Percentiles rank a stretch among this genome's conserved stretches.
These are phyloP conservation scores for Paramecium bursaria DNA, from an alignment of 73 alveolate species.

Conservation along the genomic window DNA sequence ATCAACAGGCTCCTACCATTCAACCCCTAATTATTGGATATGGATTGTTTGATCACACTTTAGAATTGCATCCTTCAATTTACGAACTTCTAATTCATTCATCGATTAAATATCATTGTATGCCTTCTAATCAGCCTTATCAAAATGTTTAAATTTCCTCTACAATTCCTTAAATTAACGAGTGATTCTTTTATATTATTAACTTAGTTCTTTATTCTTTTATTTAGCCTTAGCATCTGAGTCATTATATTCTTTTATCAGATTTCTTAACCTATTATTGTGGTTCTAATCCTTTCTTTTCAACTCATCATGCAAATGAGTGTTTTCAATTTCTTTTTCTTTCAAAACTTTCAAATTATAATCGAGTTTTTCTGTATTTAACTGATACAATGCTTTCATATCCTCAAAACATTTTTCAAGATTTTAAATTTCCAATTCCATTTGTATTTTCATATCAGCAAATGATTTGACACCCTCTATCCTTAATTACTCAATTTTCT, in stretches of 20 bases:
- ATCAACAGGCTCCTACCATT: constrained; percentile 75
- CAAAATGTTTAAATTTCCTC: constrained; percentile 78
- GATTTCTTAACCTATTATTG: constrained; percentile 76
- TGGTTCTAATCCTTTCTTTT: constrained; percentile 75
- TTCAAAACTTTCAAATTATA: constrained; percentile 80
- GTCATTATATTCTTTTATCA: constrained; percentile 74
- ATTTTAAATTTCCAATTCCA: constrained; percentile 83
- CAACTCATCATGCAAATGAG: constrained; percentile 71
- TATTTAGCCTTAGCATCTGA: constrained; percentile 72
- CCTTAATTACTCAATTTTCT: constrained; percentile 80
- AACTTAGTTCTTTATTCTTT: constrained; percentile 79
- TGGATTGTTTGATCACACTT: constrained; percentile 89
- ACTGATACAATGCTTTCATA: constrained; percentile 88
- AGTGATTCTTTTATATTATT: constrained; percentile 85
- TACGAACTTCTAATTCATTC: constrained; percentile 90
- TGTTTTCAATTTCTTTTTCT: constrained; percentile 81
- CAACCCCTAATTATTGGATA: constrained; percentile 86
- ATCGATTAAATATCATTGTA: constrained; percentile 87
- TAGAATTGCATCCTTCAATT: constrained; percentile 80
- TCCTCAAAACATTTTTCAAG: constrained; percentile 89
- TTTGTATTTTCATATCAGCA: constrained; percentile 82
- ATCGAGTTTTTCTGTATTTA: constrained; percentile 84
- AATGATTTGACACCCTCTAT: constrained; percentile 82
- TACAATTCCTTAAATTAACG: constrained; percentile 84
- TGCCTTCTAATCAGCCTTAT: constrained; percentile 77